Evolutionary conservation across 2,329 filamentous ascomycete genomes (phyloP).

Genomic region (Amauroascus verrucosus): DNA sequence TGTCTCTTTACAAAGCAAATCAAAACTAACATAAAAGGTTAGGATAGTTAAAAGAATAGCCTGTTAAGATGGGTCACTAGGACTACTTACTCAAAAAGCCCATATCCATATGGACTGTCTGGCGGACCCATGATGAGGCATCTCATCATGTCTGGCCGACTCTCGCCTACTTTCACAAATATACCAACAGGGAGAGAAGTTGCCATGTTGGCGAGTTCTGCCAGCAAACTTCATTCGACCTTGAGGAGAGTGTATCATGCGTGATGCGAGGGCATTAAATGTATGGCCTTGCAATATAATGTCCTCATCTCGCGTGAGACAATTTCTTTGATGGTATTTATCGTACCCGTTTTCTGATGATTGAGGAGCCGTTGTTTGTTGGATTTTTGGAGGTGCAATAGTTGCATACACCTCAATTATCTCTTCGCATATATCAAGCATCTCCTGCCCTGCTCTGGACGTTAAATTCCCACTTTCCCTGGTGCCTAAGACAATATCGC

Average conservation of each 20-base stretch:
- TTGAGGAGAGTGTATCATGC: constrained; percentile 13
- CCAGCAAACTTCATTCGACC: constrained; percentile 43
- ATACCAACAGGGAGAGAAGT: constrained; percentile 44
- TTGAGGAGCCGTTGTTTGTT: constrained; percentile 2
- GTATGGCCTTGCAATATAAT: constrained; percentile 26
- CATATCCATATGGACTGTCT: constrained; percentile 45
- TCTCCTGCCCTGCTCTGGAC: constrained; percentile 19
- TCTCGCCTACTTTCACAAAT: constrained; percentile 39
- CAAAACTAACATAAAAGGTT: constrained; percentile 30
- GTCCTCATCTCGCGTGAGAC: constrained; percentile 29
- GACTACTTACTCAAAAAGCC: constrained; percentile 39
- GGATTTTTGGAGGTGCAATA: constrained; percentile 13
- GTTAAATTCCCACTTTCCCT: constrained; percentile 19
- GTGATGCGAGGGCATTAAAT: constrained; percentile 13
- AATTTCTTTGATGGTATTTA: constrained; percentile 27
- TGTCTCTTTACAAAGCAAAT: constrained; percentile 36
- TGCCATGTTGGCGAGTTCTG: constrained; percentile 38
- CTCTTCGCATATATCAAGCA: constrained; percentile 28
- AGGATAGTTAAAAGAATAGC: background rate
- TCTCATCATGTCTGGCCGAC: constrained; percentile 43
- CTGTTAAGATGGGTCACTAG: background rate
- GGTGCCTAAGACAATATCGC: constrained; percentile 24
- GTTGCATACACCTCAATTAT: constrained; percentile 25
- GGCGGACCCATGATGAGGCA: constrained; percentile 41
- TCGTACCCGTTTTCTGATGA: constrained; percentile 18